These are phyloP conservation scores for Ogataea kodamae DNA, from an alignment of 805 yeast genomes.

Conservation along the genomic window DNA sequence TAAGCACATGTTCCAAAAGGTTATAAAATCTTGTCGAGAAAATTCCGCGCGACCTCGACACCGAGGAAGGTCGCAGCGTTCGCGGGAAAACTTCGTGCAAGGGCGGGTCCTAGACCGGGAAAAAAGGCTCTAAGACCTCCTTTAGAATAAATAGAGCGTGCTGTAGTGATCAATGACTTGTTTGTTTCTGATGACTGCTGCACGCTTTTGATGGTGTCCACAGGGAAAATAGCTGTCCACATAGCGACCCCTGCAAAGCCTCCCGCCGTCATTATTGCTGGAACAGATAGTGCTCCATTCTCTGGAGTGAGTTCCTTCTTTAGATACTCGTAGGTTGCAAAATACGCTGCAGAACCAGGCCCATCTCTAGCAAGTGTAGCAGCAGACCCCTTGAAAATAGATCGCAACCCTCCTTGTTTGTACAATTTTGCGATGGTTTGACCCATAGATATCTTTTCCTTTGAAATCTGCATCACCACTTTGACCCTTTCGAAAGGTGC, in stretches of 20 bases:
- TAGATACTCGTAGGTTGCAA: constrained; percentile 86
- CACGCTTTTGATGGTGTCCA: constrained; percentile 87
- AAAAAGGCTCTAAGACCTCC: constrained; percentile 90
- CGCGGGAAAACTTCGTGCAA: constrained; percentile 93
- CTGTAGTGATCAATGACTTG: constrained; percentile 58
- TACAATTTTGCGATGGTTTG: constrained; percentile 67
- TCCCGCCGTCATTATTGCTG: constrained; percentile 84
- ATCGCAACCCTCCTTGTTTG: constrained; percentile 74
- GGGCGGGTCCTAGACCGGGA: constrained; percentile 97
- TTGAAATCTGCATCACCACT: constrained; percentile 79
- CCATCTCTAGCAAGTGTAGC: constrained; percentile 97
- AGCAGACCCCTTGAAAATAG: constrained; percentile 84
- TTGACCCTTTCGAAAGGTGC: constrained; percentile 97
- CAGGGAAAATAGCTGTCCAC: constrained; percentile 96
- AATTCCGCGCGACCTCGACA: constrained; percentile 67
- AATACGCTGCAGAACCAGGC: constrained; percentile 93
- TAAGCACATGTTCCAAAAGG: no score
- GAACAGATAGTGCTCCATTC: constrained; percentile 57
- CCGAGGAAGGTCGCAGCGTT: constrained; percentile 99
- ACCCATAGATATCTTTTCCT: constrained; percentile 44
- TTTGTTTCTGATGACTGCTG: constrained; percentile 62
- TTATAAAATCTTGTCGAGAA: constrained; percentile 19
- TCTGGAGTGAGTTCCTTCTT: constrained; percentile 56
- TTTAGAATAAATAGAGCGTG: constrained; percentile 62
- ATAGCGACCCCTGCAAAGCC: constrained; percentile 94